Evolutionary conservation across 2,329 filamentous ascomycete species (phyloP), one percentile per base, ranked within the genome.

Genomic region (Colletotrichum shisoi): DNA sequence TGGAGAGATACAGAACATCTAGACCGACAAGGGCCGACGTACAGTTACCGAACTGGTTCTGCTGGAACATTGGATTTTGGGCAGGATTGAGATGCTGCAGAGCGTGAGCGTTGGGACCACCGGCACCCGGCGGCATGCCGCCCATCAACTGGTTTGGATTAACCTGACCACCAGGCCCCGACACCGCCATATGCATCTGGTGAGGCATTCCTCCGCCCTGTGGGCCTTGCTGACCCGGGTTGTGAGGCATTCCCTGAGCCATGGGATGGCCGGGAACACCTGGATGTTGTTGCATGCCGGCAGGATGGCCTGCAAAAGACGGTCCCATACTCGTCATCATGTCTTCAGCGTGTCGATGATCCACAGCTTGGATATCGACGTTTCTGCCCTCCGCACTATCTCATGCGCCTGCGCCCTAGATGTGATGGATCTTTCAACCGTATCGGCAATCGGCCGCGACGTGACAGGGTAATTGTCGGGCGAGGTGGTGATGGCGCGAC

Each of bases 141-240:
- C 81, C 86, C 90, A 94, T 92, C 84, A 93, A 86, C 63, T 88
- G 85, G 34, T 85, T 86, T 73, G 91, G 89, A 75, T 88, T 91
- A 71, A 92, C 89, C 75, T 91, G 90, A 69, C 85, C 87, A 71
- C 87, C 88, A 21, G 91, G 89, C 42, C 87, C 90, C 65, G 91
- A 91, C 34, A 90, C 90, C 69, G 86, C 88, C 81, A 91, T 91
- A 72, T 91, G 89, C 72, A 89, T 84, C 77, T 91, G 90, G 76
- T 91, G 90, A 71, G 85, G 85, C 77, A 90, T 88, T 45, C 83
- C 84, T 69, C 80, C 84, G 34, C 86, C 87, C 70, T 90, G 89
- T 60, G 83, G 84, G 77, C 90, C 90, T 71, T 87, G 88, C 75
- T 91, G 89, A 71, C 86, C 89, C 60, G 87, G 88, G 72, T 89